Evolutionary conservation across 352 stramenopile species (phyloP), one percentile per base, ranked within the genome.

Genomic region (Globisporangium nunn): DNA sequence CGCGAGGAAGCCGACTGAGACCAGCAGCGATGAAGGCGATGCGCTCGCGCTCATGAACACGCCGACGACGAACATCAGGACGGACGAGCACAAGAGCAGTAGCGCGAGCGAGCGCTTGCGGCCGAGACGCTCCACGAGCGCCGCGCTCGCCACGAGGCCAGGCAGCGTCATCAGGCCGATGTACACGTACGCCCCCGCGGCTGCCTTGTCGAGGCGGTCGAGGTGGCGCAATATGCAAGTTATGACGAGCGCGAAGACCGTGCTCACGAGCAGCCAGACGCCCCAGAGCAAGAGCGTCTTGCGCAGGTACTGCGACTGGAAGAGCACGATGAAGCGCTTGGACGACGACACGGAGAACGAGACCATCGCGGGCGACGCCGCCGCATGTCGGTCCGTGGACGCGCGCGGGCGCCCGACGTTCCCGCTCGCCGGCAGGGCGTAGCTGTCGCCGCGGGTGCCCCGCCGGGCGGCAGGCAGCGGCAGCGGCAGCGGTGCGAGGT

Each of bases 221-320:
- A 72, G 67, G 8, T 56, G 68, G 14, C 63, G 56, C 31, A 64
- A 57, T 54, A 72, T 70, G 50, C 69, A 61, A n/a, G 72, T 58
- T 4, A 58, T 57, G 11, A 63, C 66, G 30, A 66, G 52, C 15
- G 61, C 66, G 12, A 74, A 59, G 10, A 59, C 60, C 15, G 48
- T 55, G 1, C 61, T 43, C 37, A 67, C 31, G 8, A 57, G 51
- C 30, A 78, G 68, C 73, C 71, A 81, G 35, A 75, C 61, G 45
- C 72, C 45, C 74, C 76, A 87, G 52, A 85, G 73, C 46, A 76
- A 48, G 28, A 66, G 33, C 23, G 78, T 84, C 28, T 71, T 70
- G 10, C 47, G 7, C 31, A 70, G 59, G 46, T 85, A 74, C 12
- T 68, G 61, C 29, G 54, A 48, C 14, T 68, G 72, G 53, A 75